These are phyloP conservation scores for Dillenia turbinata DNA, from an alignment of 164 flowering plant genomes.

Conservation along the genomic window DNA sequence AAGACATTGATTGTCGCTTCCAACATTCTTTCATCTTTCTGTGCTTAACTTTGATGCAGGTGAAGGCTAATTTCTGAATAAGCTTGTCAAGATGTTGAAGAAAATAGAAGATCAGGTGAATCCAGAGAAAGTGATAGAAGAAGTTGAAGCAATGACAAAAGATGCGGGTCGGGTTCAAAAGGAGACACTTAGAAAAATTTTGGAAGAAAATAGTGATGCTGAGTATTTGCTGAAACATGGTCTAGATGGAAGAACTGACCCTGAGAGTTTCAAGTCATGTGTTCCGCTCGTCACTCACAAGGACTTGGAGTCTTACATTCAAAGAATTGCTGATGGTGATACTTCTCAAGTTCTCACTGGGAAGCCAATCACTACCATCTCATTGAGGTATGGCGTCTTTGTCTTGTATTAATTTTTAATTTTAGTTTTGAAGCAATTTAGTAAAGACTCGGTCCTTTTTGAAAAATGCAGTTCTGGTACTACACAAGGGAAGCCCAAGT, in stretches of 20 bases:
- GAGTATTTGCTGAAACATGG: slow-evolving; percentile 67
- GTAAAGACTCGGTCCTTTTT: no score
- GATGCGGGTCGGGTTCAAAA: slow-evolving; percentile 65
- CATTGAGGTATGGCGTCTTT: slow-evolving; percentile 47
- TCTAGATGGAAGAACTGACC: slow-evolving; percentile 77
- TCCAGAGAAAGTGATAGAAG: slow-evolving; percentile 48
- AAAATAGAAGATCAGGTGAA: slow-evolving; percentile 39
- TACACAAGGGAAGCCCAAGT: slow-evolving; percentile 81
- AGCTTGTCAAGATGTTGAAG: slow-evolving; percentile 46
- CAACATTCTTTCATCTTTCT: no score
- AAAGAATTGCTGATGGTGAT: slow-evolving; percentile 71
- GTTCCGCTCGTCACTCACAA: slow-evolving; percentile 66
- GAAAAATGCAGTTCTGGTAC: slow-evolving; percentile 71
- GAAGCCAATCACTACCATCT: slow-evolving; percentile 65
- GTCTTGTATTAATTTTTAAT: no score
- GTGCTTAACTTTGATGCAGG: no score
- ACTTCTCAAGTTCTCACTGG: slow-evolving; percentile 63
- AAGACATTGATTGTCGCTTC: no score
- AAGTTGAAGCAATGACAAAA: slow-evolving; percentile 64
- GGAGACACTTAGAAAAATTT: slow-evolving; percentile 64
- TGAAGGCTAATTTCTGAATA: not conserved
- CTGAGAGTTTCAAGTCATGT: slow-evolving; percentile 56
- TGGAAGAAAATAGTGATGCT: slow-evolving; percentile 61
- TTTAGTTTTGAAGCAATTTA: no score
- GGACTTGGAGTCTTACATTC: slow-evolving; percentile 75